Percentiles rank a stretch among this genome's conserved stretches.
These are phyloP conservation scores for Recurvomyces mirabilis DNA, from an alignment of 495 filamentous ascomycete species.

Conservation along the genomic window DNA sequence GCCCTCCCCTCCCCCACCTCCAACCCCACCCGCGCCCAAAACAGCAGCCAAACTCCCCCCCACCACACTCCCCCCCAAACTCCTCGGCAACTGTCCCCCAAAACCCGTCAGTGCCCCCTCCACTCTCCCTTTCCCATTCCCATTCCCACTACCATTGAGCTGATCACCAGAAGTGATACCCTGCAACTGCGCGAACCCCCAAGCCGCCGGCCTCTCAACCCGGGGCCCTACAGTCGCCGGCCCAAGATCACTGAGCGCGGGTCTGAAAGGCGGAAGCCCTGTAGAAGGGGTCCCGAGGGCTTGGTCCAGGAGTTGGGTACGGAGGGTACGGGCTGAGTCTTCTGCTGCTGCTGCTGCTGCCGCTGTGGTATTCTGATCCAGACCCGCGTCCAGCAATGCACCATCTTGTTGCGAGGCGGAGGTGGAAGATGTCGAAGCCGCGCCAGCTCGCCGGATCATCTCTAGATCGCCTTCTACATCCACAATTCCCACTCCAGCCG, in stretches of 20 bases:
- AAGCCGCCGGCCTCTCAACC: conserved; percentile 9
- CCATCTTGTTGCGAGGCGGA: too few species aligned
- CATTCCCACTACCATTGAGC: neutral
- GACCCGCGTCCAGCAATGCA: conserved; percentile 35
- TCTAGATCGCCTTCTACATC: conserved; percentile 32
- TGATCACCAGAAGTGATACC: neutral
- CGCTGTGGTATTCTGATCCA: conserved; percentile 30
- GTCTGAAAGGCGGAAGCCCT: conserved; percentile 1
- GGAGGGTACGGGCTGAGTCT: conserved; percentile 1
- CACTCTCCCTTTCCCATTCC: neutral
- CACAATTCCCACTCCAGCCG: conserved; percentile 20
- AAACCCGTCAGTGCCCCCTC: neutral
- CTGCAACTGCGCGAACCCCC: conserved; percentile 12
- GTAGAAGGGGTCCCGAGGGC: conserved; percentile 2
- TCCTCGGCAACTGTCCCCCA: neutral
- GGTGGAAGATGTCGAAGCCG: too few species aligned
- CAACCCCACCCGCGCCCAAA: conserved; percentile 2
- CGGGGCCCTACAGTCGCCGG: conserved; percentile 9
- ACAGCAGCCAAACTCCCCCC: conserved; percentile 10
- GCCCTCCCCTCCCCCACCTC: conserved; percentile 7
- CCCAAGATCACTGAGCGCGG: conserved; percentile 14
- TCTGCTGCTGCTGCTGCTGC: conserved; percentile 16
- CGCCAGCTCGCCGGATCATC: conserved; percentile 26
- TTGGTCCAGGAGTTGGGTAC: conserved; percentile 14
- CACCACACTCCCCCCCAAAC: neutral